Conservation (phyloP, 257 asterid species). For the Salvia rosmarinus region DNA sequence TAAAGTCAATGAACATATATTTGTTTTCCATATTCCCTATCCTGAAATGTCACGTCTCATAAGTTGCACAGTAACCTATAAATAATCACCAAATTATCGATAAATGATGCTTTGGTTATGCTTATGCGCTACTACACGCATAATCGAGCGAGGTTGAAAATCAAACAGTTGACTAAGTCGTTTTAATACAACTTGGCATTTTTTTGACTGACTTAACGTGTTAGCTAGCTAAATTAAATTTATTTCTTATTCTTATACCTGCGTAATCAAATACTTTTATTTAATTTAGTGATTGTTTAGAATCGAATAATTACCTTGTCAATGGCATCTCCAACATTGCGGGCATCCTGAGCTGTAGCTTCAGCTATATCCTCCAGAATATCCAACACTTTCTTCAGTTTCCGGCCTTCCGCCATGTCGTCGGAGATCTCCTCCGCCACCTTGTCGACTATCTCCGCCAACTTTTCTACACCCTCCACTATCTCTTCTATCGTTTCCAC, state of each 20-base stretch:
- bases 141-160: background rate
- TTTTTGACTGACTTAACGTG: background rate
- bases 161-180: conserved; percentile 22
- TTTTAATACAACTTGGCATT: conserved; percentile 7
- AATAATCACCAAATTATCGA: too few species aligned
- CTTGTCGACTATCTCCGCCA: conserved; percentile 59
- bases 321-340: conserved; percentile 50
- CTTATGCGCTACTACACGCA: background rate
- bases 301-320: conserved; percentile 50
- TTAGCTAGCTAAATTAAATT: background rate
- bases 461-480: conserved; percentile 58
- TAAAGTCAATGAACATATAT: too few species aligned
- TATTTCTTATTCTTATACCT: background rate
- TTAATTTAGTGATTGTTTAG: background rate
- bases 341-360: conserved; percentile 53
- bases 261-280: background rate
- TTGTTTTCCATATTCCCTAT: too few species aligned
- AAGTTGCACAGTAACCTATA: background rate
- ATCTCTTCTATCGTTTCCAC: conserved; percentile 63
- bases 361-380: conserved; percentile 63
- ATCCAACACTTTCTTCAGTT: conserved; percentile 44
- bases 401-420: conserved; percentile 54
- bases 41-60: background rate
- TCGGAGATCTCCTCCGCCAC: conserved; percentile 59
- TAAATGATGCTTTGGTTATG: background rate